These are phyloP conservation scores for Candida glaebosa DNA, from an alignment of 805 yeast genomes.

Conservation along the genomic window DNA sequence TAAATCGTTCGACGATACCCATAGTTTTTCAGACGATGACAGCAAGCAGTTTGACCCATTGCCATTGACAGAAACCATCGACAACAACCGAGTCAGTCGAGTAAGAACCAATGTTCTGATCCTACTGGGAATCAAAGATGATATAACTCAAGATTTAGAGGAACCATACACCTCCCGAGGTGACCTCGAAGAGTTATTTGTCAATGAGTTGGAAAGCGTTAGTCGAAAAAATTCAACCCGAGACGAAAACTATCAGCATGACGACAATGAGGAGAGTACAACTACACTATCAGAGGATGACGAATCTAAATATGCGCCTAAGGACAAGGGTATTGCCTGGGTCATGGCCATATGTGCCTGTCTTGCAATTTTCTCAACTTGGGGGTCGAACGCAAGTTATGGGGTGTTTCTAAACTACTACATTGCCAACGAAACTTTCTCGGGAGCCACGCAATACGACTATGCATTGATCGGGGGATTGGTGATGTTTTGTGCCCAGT, in stretches of 20 bases:
- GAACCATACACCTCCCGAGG: slow-evolving; percentile 11
- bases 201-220: slow-evolving; percentile 15
- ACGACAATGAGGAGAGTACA: not conserved
- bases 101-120: slow-evolving; percentile 4
- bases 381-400: slow-evolving; percentile 53
- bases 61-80: not conserved
- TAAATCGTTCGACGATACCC: slow-evolving; percentile 1
- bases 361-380: slow-evolving; percentile 42
- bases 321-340: slow-evolving; percentile 40
- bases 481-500: slow-evolving; percentile 49
- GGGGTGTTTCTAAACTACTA: slow-evolving; percentile 54
- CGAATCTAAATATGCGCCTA: slow-evolving; percentile 2
- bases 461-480: slow-evolving; percentile 47
- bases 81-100: not conserved
- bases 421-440: slow-evolving; percentile 26
- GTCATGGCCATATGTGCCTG: slow-evolving; percentile 46
- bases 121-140: slow-evolving; percentile 19
- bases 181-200: slow-evolving; percentile 14
- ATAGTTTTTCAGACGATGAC: not conserved
- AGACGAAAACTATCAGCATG: not conserved
- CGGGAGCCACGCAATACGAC: slow-evolving; percentile 39
- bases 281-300: too few species aligned
- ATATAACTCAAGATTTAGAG: slow-evolving; percentile 15
- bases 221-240: slow-evolving; percentile 8
- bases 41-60: not conserved